Evolutionary conservation across 257 asterid species (phyloP), one percentile per base, ranked within the genome.

Genomic region (Craterostigma plantagineum): DNA sequence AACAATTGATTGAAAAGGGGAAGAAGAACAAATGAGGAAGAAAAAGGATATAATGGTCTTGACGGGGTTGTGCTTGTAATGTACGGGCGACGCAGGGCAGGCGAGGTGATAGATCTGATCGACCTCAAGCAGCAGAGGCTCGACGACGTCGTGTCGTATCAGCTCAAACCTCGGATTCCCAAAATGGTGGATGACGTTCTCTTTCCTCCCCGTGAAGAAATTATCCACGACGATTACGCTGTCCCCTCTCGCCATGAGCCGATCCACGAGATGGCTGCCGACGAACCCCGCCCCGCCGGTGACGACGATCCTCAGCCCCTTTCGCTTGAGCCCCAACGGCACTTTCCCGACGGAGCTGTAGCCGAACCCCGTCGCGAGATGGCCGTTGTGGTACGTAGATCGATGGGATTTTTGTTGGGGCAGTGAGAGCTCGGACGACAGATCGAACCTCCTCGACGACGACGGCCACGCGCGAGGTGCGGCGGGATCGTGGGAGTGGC

Each of bases 41-140:
- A 16, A 8, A 56, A 74, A 82, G 95, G 98, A 82, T 82, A 82
- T 87, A 38, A 87, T 87, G 4, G 98, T 87, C 52, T 82, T 87
- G 67, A 82, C 95, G 34, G 98, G 98, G 42, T 87, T 87, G 64
- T 82, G 79, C 73, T 87, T 87, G 71, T 87, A 87, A 42, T 87
- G 98, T 15, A 87, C 98, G 2, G 98, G 98, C 3, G 98, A 87
- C 4, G 98, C 98, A 0, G 98, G 98, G 64, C 98, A 87, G 15
- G 98, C 98, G 50, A 87, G 73, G 16, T 87, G 98, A 49, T 87
- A 87, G 95, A 87, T 87, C 92, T 87, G 95, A 61, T 87, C 98
- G 6, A 87, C 98, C 50, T 87, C 98, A 17, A 87, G 27, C 38
- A 87, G 55, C 15, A 87, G 77, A 0, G 95, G 93, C 61, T 87